A percentile compares a stretch with the other conserved stretches of the same genome.
phyloP scores from a whole-genome alignment of 495 filamentous ascomycete genomes.

The Penicillium verhagenii region DNA sequence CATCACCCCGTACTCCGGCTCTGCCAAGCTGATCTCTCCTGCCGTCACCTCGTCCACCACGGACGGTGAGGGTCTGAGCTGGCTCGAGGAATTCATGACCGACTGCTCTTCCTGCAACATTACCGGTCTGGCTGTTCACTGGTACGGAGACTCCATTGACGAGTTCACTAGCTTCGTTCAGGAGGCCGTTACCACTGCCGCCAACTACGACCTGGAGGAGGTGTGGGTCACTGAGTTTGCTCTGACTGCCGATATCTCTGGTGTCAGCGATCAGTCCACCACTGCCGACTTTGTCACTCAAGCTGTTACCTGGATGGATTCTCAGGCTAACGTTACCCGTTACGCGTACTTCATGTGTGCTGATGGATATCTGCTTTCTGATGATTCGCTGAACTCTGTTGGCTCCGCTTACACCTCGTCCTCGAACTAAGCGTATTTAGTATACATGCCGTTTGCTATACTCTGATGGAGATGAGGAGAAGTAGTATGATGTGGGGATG shows the following conservation, averaged over 20 bases:
- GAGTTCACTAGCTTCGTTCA: conserved; percentile 61
- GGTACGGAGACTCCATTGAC: conserved; percentile 55
- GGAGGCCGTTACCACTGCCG: conserved; percentile 47
- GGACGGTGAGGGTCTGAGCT: conserved; percentile 55
- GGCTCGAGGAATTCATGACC: conserved; percentile 59
- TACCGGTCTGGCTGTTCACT: conserved; percentile 68
- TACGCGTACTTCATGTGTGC: conserved; percentile 80
- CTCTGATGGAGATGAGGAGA: background rate
- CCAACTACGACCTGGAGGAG: conserved; percentile 48
- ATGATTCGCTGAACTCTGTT: conserved; percentile 21
- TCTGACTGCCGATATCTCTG: conserved; percentile 38
- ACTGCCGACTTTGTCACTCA: conserved; percentile 54
- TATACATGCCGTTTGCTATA: background rate
- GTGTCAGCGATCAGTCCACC: conserved; percentile 37
- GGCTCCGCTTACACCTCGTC: conserved; percentile 25
- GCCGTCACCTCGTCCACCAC: conserved; percentile 69
- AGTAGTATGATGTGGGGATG: background rate
- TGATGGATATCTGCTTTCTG: conserved; percentile 34
- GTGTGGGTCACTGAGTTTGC: conserved; percentile 85
- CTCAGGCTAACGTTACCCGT: conserved; percentile 59
- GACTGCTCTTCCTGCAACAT: conserved; percentile 60
- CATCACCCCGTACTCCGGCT: conserved; percentile 67
- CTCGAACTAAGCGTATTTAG: background rate
- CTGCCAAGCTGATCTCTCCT: conserved; percentile 68
- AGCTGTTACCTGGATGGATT: conserved; percentile 66